These are phyloP conservation scores for Helianthus tuberosus DNA, from an alignment of 129 eudicot species.

Conservation along the genomic window DNA sequence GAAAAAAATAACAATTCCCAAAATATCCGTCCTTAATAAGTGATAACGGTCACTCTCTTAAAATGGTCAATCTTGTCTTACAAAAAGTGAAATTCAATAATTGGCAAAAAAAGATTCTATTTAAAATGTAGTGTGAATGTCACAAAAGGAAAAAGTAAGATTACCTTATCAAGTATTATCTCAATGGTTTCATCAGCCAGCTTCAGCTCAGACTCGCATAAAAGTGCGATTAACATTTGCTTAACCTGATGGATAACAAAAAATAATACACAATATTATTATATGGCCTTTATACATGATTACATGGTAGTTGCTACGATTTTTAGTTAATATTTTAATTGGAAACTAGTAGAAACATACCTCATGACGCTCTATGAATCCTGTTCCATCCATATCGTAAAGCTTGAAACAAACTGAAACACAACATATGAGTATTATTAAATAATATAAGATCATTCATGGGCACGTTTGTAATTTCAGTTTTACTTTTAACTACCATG, in stretches of 20 bases:
- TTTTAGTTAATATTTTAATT: not conserved
- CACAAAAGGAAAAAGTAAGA: not conserved
- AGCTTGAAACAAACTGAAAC: constrained; percentile 90
- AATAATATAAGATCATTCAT: constrained; percentile 8
- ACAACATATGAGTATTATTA: constrained; percentile 1
- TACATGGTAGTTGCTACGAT: not conserved
- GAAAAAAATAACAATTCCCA: not conserved
- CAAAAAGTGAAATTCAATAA: not conserved
- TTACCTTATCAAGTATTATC: constrained; percentile 81
- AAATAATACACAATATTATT: not conserved
- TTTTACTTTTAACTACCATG: not conserved
- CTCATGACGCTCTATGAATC: constrained; percentile 98
- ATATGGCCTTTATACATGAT: not conserved
- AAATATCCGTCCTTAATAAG: not conserved
- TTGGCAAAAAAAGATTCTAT: not conserved
- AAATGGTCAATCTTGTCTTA: not conserved
- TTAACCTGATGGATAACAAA: constrained; percentile 59
- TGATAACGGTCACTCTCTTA: not conserved
- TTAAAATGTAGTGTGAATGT: not conserved
- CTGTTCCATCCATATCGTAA: constrained; percentile 95
- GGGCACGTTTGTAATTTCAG: constrained; percentile 7
- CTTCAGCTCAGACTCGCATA: constrained; percentile 95
- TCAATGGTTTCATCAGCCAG: constrained; percentile 95
- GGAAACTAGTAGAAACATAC: constrained; percentile 39
- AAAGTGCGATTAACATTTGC: constrained; percentile 96